Conservation (phyloP, 2,329 filamentous ascomycete species). For the Chaetomium strumarium region DNA sequence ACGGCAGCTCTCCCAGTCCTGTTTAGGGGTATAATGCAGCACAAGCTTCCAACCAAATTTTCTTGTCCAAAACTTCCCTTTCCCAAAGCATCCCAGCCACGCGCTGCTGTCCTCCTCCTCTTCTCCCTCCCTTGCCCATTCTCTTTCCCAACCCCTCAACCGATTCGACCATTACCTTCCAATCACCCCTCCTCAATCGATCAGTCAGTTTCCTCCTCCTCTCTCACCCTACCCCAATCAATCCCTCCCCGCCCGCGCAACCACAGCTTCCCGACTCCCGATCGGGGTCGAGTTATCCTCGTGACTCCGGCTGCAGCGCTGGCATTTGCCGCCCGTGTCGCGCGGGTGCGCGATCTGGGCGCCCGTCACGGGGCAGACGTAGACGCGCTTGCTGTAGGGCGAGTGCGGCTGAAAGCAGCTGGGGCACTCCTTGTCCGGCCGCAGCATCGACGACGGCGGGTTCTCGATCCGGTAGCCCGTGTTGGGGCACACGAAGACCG, state of each 20-base stretch:
- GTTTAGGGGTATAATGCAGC: background rate
- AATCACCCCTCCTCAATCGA: no score
- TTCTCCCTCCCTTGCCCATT: background rate
- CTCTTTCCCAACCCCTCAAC: background rate
- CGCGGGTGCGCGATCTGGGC: conserved; percentile 23
- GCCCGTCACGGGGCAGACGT: conserved; percentile 25
- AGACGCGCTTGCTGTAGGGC: conserved; percentile 23
- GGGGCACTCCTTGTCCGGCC: conserved; percentile 21
- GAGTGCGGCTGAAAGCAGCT: conserved; percentile 25
- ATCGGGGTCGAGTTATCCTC: conserved; percentile 24
- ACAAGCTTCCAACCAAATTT: no score
- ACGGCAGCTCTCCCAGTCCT: background rate
- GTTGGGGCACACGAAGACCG: conserved; percentile 25
- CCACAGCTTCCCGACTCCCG: conserved; percentile 16
- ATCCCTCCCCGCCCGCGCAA: background rate
- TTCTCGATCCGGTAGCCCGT: conserved; percentile 25
- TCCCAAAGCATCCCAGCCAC: no score
- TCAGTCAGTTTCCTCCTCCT: no score
- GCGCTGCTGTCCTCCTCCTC: no score
- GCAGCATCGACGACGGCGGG: conserved; percentile 8
- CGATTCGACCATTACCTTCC: no score
- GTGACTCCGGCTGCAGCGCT: conserved; percentile 21
- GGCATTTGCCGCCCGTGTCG: conserved; percentile 23
- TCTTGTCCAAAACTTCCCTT: no score
- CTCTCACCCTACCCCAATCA: background rate